Percentiles rank a stretch among this genome's conserved stretches.
These are phyloP conservation scores for Cryptococcus sp. DNA, from an alignment of 1,284 basidiomycete genomes.

Conservation along the genomic window DNA sequence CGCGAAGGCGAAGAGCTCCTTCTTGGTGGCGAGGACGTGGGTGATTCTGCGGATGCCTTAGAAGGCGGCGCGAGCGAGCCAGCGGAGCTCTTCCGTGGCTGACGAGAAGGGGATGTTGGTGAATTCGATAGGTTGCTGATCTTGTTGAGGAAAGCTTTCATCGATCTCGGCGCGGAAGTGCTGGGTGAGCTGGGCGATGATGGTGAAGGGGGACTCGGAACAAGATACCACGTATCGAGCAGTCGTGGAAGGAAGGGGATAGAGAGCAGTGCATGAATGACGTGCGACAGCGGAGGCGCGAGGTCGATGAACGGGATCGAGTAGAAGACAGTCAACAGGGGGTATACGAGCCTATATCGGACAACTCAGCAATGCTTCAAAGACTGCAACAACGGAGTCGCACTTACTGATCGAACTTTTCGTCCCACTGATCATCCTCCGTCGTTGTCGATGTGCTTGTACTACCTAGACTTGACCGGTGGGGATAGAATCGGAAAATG, in stretches of 20 bases:
- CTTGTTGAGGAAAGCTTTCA: constrained; percentile 24
- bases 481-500: constrained; percentile 43
- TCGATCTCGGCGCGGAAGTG: constrained; percentile 3
- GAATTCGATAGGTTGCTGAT: constrained; percentile 23
- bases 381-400: neutral
- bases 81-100: constrained; percentile 9
- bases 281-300: constrained; percentile 38
- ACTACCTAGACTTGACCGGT: neutral
- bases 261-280: constrained; percentile 42
- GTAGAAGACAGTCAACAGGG: constrained; percentile 36
- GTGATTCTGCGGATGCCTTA: constrained; percentile 10
- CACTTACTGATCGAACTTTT: constrained; percentile 40
- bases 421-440: constrained; percentile 32
- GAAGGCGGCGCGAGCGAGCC: constrained; percentile 10
- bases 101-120: neutral
- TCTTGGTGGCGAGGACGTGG: constrained; percentile 9
- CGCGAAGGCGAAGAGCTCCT: constrained; percentile 11
- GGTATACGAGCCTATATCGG: constrained; percentile 28
- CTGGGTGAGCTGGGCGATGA: constrained; percentile 3
- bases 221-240: constrained; percentile 36
- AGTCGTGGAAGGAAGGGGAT: constrained; percentile 38
- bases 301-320: constrained; percentile 33
- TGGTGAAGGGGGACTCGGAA: constrained; percentile 27
- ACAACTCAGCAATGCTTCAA: neutral
- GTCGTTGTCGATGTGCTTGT: neutral